phyloP scores from a whole-genome alignment of 2,329 filamentous ascomycete genomes.

The Colletotrichum coccodes region DNA sequence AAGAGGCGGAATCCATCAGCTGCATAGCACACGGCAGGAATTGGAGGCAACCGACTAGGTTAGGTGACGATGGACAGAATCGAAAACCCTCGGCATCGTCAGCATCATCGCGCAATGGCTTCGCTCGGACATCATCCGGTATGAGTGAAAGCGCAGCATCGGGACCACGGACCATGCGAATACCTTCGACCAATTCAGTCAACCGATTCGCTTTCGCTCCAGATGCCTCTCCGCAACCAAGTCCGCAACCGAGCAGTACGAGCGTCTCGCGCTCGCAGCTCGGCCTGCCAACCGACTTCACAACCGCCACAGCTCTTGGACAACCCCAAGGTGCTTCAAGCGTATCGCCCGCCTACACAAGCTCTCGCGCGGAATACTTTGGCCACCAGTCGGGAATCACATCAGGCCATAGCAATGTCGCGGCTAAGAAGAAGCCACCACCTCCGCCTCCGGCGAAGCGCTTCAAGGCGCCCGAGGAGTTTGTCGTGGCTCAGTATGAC shows the following conservation, averaged over 20 bases:
- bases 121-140: conserved; percentile 52
- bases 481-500: conserved; percentile 78
- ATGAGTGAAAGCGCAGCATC: conserved; percentile 42
- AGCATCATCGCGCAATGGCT: conserved; percentile 44
- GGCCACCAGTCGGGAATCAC: conserved; percentile 34
- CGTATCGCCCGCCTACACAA: conserved; percentile 36
- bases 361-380: conserved; percentile 43
- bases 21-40: conserved; percentile 76
- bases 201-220: conserved; percentile 10
- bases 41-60: conserved; percentile 55
- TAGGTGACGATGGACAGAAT: conserved; percentile 44
- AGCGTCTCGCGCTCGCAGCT: conserved; percentile 39
- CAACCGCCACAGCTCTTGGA: conserved; percentile 54
- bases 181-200: conserved; percentile 48
- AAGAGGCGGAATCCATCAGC: conserved; percentile 72
- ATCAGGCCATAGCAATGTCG: conserved; percentile 34
- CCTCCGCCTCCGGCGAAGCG: conserved; percentile 76
- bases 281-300: conserved; percentile 55
- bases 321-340: conserved; percentile 42
- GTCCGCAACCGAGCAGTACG: conserved; percentile 41
- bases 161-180: conserved; percentile 46
- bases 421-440: conserved; percentile 77
- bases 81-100: conserved; percentile 39
- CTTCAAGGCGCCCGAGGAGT: conserved; percentile 60
- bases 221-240: conserved; percentile 39